Evolutionary conservation across 441 rosid genomes (phyloP), one percentile per base, ranked within the genome.

Genomic region (Erodium moschatum): DNA sequence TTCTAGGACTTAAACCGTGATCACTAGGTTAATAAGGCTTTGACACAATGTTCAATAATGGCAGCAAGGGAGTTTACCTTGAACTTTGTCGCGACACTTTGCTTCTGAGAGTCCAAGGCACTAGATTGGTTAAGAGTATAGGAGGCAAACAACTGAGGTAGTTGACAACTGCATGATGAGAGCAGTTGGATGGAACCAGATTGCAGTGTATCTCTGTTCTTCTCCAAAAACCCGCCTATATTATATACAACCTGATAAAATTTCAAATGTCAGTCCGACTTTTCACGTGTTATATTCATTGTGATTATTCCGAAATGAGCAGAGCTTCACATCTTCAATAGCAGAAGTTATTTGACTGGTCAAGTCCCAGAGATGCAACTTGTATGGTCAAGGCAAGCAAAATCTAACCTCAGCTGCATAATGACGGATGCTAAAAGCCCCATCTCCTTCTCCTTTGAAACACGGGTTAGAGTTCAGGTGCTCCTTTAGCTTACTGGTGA

Each of bases 371-470:
- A 29, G 31, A 29, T 29, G 31, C 31, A 29, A 29, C 31, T 29
- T 29, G 31, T 29, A 29, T 29, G 31, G 31, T 29, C 31, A 72
- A 64, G 60, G 29, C 33, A 13, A 66, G 7, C 46, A 74, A 67
- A 66, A 72, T 79, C 87, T 83, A 13, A 94, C 98, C 92, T 94
- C 92, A 75, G 94, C 97, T 35, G 97, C 97, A 77, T 84, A 91
- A 81, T 94, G 97, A 19, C 72, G 77, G 74, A 94, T 75, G 54
- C 86, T 70, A 66, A 94, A 94, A 68, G 94, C 89, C 74, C 96
- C 86, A 69, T 91, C 96, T 75, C 93, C 88, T 75, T 88, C 92
- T 72, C 86, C 97, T 79, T 83, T 88, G 79, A 91, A 91, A 87
- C 82, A 83, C 74, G 94, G 76, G 77, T 82, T 85, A 68, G 74